Percentiles rank a stretch among this genome's conserved stretches.
phyloP scores from a whole-genome alignment of 2,329 filamentous ascomycete genomes.

The Ambrosiella xylebori region DNA sequence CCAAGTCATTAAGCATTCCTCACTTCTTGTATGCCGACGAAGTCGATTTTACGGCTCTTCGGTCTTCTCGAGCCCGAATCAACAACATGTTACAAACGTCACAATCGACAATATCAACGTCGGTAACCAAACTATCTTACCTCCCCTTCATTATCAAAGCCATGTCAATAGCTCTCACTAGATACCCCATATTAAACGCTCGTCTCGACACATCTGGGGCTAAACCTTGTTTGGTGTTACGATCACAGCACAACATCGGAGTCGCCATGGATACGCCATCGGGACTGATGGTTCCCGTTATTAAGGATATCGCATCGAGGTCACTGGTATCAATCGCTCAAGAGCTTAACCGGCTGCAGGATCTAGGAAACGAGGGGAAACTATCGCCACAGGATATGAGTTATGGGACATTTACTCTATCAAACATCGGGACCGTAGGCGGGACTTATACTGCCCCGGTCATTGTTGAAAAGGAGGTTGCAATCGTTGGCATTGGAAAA shows the following conservation, averaged over 20 bases:
- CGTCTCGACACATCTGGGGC: slow-evolving; percentile 48
- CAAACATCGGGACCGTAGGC: slow-evolving; percentile 90
- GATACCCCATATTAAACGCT: slow-evolving; percentile 76
- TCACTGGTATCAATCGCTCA: slow-evolving; percentile 63
- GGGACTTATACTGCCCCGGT: slow-evolving; percentile 84
- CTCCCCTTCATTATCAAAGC: slow-evolving; percentile 94
- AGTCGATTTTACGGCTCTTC: slow-evolving; percentile 62
- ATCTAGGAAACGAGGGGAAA: slow-evolving; percentile 55
- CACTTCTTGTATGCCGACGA: slow-evolving; percentile 94
- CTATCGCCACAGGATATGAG: slow-evolving; percentile 58
- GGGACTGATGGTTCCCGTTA: slow-evolving; percentile 79
- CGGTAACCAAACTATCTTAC: slow-evolving; percentile 57
- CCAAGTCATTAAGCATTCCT: slow-evolving; percentile 71
- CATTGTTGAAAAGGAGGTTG: slow-evolving; percentile 78
- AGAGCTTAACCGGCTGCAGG: slow-evolving; percentile 58
- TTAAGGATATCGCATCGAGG: slow-evolving; percentile 63
- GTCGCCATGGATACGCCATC: slow-evolving; percentile 85
- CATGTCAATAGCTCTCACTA: slow-evolving; percentile 64
- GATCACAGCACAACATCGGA: slow-evolving; percentile 82
- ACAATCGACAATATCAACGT: slow-evolving; percentile 27
- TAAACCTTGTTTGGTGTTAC: slow-evolving; percentile 62
- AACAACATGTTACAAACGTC: slow-evolving; percentile 41
- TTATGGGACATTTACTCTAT: slow-evolving; percentile 85
- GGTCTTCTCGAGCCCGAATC: slow-evolving; percentile 53
- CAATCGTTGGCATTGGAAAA: slow-evolving; percentile 76